Conservation (phyloP, 129 eudicot genomes). For the Flaveria ramosissima region DNA sequence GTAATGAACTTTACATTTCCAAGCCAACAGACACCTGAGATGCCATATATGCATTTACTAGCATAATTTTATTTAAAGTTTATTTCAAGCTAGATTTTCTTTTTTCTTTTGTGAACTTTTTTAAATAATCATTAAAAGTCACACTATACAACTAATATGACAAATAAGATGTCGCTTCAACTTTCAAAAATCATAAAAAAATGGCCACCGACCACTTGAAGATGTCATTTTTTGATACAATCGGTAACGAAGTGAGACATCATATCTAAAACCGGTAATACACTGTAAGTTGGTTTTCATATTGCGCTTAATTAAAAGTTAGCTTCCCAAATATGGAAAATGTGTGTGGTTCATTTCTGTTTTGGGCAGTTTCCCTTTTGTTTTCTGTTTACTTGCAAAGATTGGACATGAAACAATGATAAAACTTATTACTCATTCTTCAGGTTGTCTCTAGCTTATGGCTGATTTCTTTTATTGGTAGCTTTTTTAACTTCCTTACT, state of each 20-base stretch:
- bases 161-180: not conserved
- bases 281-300: not conserved
- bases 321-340: not conserved
- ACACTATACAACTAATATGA: not conserved
- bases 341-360: not conserved
- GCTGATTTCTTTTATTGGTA: constrained; percentile 73
- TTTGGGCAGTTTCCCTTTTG: not conserved
- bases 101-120: not conserved
- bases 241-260: no score
- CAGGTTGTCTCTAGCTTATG: constrained; percentile 75
- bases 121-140: not conserved
- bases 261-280: not conserved
- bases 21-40: no score
- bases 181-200: not conserved
- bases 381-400: constrained; percentile 2
- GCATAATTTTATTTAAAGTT: no score
- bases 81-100: not conserved
- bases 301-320: not conserved
- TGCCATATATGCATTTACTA: no score
- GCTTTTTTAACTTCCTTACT: constrained; percentile 78
- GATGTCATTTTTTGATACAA: not conserved
- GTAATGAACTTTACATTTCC: not conserved
- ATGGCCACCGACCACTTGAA: not conserved
- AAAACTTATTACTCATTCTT: constrained; percentile 21
- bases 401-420: not conserved